Evolutionary conservation across 257 asterid species (phyloP), one percentile per base, ranked within the genome.

Genomic region (Prunella vulgaris): DNA sequence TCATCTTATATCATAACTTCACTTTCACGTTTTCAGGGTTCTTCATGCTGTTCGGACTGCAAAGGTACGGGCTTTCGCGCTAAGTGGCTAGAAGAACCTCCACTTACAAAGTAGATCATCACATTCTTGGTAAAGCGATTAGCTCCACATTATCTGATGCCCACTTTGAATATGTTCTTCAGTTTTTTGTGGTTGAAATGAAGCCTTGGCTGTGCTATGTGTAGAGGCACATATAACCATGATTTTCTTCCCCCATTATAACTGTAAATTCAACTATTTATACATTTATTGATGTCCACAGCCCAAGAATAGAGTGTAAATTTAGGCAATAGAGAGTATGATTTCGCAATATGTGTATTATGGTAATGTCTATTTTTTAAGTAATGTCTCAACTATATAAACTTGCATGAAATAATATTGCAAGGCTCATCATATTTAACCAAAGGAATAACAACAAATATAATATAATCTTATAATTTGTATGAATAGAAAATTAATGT

Each of bases 1-100:
- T 28, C 35, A 5, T 24, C 37, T 15, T 14, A 38, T 33, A 53
- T 38, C 68, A 18, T n/a, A 5, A 52, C 38, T 42, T 69, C 54
- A 1, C 13, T 5, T 48, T 20, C 18, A 33, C 61, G 42, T 74
- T 24, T 56, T 71, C 37, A 92, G 98, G 98, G 98, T 63, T 86
- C 89, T 18, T 81, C 82, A 2, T 68, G 90, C 73, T 92, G 98
- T 78, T 73, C 86, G 0, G 89, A 86, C 53, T 92, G 98, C 78
- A 92, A 88, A 84, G 98, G 98, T 59, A 90, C 98, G 25, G 98
- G 98, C 48, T 86, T 62, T 58, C 96, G 98, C 30, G 98, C 98
- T 9, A 92, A 90, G 83, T 92, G 98, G 98, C 83, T 90, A 64
- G 92, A 81, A 51, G 78, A 88, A 57, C 92, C 93, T 71, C 96